Conservation (phyloP, 2,329 filamentous ascomycete species). For the Apiospora hydei region DNA sequence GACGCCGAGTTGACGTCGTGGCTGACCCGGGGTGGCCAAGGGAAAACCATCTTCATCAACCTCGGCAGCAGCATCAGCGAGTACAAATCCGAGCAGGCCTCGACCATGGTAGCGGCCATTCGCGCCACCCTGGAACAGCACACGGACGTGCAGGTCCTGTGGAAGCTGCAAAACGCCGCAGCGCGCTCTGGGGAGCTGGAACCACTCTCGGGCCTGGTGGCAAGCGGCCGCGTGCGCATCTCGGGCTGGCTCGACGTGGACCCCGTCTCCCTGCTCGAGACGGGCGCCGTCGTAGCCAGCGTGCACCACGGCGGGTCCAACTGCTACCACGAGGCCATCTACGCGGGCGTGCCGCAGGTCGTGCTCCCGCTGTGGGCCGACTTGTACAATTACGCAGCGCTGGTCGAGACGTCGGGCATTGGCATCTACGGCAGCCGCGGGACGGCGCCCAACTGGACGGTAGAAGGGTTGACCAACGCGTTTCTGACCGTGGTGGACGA, state of each 20-base stretch:
- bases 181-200: neutral
- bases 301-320: constrained; percentile 9
- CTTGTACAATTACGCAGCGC: neutral
- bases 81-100: neutral
- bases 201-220: neutral
- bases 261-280: neutral
- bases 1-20: neutral
- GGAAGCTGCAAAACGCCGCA: neutral
- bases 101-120: neutral
- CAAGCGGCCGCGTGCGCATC: neutral
- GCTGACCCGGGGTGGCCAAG: neutral
- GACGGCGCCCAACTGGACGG: neutral
- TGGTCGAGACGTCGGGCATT: neutral
- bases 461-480: neutral
- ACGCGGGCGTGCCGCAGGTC: constrained; percentile 7
- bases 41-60: neutral
- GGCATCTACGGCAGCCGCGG: neutral
- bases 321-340: constrained; percentile 16
- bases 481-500: neutral
- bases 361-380: neutral
- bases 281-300: neutral
- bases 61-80: constrained; percentile 3
- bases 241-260: neutral
- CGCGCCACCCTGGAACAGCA: neutral
- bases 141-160: neutral